Percentiles rank a stretch among this genome's conserved stretches.
Evolutionary conservation across 441 rosid species (phyloP).

Genomic region (Pelargonium exstipulatum): DNA sequence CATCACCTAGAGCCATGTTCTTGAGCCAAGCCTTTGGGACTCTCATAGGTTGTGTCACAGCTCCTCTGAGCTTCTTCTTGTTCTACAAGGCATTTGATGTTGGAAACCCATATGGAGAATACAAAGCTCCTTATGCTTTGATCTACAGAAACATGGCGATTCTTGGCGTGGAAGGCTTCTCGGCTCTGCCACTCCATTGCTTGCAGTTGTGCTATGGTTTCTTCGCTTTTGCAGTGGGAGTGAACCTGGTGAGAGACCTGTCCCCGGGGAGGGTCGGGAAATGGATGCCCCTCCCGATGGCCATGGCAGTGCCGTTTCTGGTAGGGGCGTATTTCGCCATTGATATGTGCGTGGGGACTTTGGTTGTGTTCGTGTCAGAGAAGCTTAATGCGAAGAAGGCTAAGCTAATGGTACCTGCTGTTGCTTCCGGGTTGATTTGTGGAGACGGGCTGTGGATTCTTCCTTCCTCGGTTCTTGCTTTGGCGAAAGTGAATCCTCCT

Average conservation of each 20-base stretch:
- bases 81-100: constrained; percentile 84
- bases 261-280: constrained; percentile 43
- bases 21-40: constrained; percentile 76
- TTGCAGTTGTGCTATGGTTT: constrained; percentile 74
- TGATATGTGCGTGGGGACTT: constrained; percentile 86
- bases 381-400: constrained; percentile 50
- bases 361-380: constrained; percentile 64
- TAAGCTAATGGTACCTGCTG: constrained; percentile 65
- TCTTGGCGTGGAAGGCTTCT: constrained; percentile 81
- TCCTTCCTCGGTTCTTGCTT: constrained; percentile 75
- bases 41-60: constrained; percentile 77
- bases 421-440: constrained; percentile 87
- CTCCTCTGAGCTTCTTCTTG: constrained; percentile 72
- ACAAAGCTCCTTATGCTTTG: constrained; percentile 87
- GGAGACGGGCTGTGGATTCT: constrained; percentile 93
- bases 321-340: constrained; percentile 83
- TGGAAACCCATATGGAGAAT: constrained; percentile 77
- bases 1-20: constrained; percentile 84
- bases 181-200: constrained; percentile 79
- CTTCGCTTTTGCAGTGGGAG: constrained; percentile 57
- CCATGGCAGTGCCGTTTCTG: constrained; percentile 92
- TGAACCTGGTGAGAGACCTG: constrained; percentile 53
- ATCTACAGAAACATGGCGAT: constrained; percentile 89
- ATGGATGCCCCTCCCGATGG: constrained; percentile 89
- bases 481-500: constrained; percentile 66